Evolutionary conservation across 1,284 basidiomycete genomes (phyloP), one percentile per base, ranked within the genome.

Genomic region (Baeospora myosura): DNA sequence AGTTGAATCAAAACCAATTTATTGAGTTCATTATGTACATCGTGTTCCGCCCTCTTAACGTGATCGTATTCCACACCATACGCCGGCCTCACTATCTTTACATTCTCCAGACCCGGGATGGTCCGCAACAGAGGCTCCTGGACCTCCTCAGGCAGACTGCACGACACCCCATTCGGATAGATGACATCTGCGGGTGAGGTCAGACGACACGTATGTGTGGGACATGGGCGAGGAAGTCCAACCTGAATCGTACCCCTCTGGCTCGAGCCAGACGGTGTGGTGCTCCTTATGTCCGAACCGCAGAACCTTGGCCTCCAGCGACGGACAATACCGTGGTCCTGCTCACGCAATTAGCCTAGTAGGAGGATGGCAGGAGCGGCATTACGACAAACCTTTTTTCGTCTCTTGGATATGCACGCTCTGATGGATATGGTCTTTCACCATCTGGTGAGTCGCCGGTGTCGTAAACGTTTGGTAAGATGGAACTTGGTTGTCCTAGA

Each of bases 51-150:
- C n/a, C n/a, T n/a, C n/a, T 94, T 90, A n/a, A 94, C 73, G 54
- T 90, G 82, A 52, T 94, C 91, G 52, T 94, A 95, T 57, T 95
- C 90, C 25, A 95, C 90, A 1, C 91, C 91, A 62, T 94, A 95
- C 0, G 89, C 91, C 0, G 90, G 88, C 49, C 73, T 68, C 2
- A 88, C 72, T 69, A 94, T 84, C 53, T 81, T 74, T 7, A 82
- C 90, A 18, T 83, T 78, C 62, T 93, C 88, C 17, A 95, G 65
- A 0, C 91, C 90, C 0, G 80, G 82, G 26, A 94, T 81, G 0
- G 87, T 88, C 14, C 81, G 77, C 61, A 94, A 75, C 75, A 94
- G 78, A 4, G 69, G 58, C 49, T 83, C 76, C 58, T 95, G 91
- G 1, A 85, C 62, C 44, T 92, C 90, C 57, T 86, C 81, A 0